These are phyloP conservation scores for Alternaria hordeiaustralica DNA, from an alignment of 2,329 filamentous ascomycete species.

Conservation along the genomic window DNA sequence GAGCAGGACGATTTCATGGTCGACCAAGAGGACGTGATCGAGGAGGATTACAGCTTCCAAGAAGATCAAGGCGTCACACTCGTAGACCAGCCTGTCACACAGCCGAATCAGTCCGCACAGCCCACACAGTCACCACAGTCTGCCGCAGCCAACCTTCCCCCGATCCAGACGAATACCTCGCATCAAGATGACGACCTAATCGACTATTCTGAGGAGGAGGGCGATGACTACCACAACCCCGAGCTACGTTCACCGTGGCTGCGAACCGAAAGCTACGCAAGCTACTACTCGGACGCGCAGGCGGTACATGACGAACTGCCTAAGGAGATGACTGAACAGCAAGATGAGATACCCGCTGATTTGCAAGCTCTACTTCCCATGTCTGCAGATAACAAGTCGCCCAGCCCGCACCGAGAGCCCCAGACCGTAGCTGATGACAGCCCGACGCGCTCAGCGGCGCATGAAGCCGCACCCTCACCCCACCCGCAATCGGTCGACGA, in stretches of 20 bases:
- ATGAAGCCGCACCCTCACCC: background rate
- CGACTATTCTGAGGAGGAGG: slow-evolving; percentile 46
- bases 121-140: slow-evolving; percentile 2
- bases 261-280: background rate
- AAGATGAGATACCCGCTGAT: slow-evolving; percentile 14
- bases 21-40: slow-evolving; percentile 43
- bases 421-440: background rate
- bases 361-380: slow-evolving; percentile 9
- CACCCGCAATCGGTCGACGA: background rate
- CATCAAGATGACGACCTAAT: slow-evolving; percentile 38
- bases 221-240: slow-evolving; percentile 16
- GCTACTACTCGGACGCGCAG: background rate
- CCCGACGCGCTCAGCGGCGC: background rate
- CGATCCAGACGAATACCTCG: background rate
- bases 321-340: slow-evolving; percentile 1
- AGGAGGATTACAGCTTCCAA: slow-evolving; percentile 31
- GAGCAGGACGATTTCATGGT: slow-evolving; percentile 48
- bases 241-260: slow-evolving; percentile 2
- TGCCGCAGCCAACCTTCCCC: background rate
- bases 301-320: background rate
- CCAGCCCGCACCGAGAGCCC: slow-evolving; percentile 1
- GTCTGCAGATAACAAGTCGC: slow-evolving; percentile 1
- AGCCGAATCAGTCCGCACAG: background rate
- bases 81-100: slow-evolving; percentile 8
- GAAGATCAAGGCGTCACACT: slow-evolving; percentile 14